Conservation (phyloP, 2,329 filamentous ascomycete genomes). For the Aspergillus sp. region DNA sequence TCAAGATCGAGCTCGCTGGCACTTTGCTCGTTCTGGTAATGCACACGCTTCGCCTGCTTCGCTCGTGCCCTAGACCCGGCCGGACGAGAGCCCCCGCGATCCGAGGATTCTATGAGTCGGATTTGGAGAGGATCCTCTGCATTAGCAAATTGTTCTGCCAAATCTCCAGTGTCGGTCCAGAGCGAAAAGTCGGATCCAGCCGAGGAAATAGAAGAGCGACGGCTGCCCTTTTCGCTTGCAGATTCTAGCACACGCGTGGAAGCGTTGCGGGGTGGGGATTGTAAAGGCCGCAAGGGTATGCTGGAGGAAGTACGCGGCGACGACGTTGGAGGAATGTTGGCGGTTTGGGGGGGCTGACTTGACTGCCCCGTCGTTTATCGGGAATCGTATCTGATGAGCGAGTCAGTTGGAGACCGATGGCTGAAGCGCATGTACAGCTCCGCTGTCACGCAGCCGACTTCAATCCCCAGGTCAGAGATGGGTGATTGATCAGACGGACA, state of each 20-base stretch:
- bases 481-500: conserved; percentile 15
- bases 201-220: conserved; percentile 57
- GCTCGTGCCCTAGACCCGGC: conserved; percentile 38
- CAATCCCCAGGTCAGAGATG: conserved; percentile 17
- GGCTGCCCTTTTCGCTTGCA: conserved; percentile 54
- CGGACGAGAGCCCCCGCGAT: conserved; percentile 61
- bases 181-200: conserved; percentile 72
- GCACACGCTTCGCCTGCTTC: conserved; percentile 66
- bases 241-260: conserved; percentile 44
- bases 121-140: conserved; percentile 79
- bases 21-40: conserved; percentile 62
- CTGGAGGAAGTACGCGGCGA: conserved; percentile 70
- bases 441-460: conserved; percentile 17
- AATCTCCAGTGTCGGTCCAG: conserved; percentile 94
- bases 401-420: conserved; percentile 15
- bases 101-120: conserved; percentile 68
- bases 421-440: conserved; percentile 8
- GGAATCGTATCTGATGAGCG: conserved; percentile 9
- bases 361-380: conserved; percentile 62
- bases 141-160: conserved; percentile 87
- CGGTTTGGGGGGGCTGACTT: conserved; percentile 71
- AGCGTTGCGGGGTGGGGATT: conserved; percentile 40
- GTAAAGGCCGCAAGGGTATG: conserved; percentile 82
- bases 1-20: conserved; percentile 42
- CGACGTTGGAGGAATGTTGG: conserved; percentile 80